Conservation (phyloP, 768 basidiomycete genomes). For the Agrocybe praecox region DNA sequence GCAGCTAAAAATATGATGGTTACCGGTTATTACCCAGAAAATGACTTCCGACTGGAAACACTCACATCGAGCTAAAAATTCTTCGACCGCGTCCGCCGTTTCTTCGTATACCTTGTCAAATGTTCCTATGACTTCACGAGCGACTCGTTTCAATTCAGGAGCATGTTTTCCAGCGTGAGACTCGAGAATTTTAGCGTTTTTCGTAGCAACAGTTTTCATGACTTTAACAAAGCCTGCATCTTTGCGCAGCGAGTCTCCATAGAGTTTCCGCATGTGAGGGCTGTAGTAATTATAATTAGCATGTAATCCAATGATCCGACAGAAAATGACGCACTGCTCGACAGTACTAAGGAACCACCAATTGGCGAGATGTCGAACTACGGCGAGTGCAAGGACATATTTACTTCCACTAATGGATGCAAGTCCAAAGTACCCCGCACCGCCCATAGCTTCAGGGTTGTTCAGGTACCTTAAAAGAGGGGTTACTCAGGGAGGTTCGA, state of each 20-base stretch:
- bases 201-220: constrained; percentile 89
- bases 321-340: constrained; percentile 71
- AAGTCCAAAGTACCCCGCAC: constrained; percentile 93
- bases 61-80: constrained; percentile 90
- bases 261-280: constrained; percentile 98
- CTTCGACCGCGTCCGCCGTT: constrained; percentile 90
- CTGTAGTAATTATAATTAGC: constrained; percentile 42
- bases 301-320: neutral
- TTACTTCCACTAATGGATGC: constrained; percentile 91
- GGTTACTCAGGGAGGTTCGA: neutral
- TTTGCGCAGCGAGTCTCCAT: constrained; percentile 90
- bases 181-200: constrained; percentile 78
- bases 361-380: constrained; percentile 84
- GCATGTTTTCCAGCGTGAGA: constrained; percentile 79
- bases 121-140: constrained; percentile 89
- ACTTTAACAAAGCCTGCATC: constrained; percentile 98
- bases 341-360: constrained; percentile 96
- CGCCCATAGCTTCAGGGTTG: constrained; percentile 96
- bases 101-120: constrained; percentile 97
- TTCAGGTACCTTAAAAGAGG: constrained; percentile 71
- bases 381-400: constrained; percentile 83
- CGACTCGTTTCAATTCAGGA: constrained; percentile 77
- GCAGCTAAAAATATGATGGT: constrained; percentile 53
- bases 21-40: neutral
- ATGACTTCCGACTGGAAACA: neutral